Percentiles rank a stretch among this genome's conserved stretches.
phyloP scores from a whole-genome alignment of 2,329 filamentous ascomycete species.

The Monosporascus sp. region DNA sequence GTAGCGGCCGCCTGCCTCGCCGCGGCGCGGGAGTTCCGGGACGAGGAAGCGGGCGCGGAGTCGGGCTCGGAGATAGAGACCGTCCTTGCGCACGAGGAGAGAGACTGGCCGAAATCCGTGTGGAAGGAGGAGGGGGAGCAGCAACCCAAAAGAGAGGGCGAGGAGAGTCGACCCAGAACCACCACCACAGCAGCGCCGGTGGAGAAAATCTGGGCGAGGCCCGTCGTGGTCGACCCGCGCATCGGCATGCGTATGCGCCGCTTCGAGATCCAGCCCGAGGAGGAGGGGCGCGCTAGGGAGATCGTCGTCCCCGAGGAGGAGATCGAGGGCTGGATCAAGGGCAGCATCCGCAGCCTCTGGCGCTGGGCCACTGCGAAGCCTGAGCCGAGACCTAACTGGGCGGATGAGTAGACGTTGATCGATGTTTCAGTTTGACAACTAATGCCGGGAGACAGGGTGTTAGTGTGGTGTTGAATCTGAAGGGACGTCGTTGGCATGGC shows the following conservation, averaged over 20 bases:
- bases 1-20: constrained; percentile 79
- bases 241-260: constrained; percentile 74
- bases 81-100: constrained; percentile 65
- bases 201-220: constrained; percentile 71
- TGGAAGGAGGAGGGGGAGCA: constrained; percentile 50
- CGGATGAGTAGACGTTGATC: constrained; percentile 1
- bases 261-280: constrained; percentile 64
- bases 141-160: constrained; percentile 26
- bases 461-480: no score
- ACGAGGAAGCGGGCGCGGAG: constrained; percentile 28
- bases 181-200: constrained; percentile 7
- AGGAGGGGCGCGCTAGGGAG: constrained; percentile 59
- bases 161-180: constrained; percentile 11
- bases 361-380: constrained; percentile 42
- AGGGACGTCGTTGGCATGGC: no score
- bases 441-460: no score
- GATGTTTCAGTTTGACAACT: no score
- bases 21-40: constrained; percentile 44
- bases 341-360: constrained; percentile 47
- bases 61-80: constrained; percentile 53
- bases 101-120: constrained; percentile 78
- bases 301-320: constrained; percentile 63
- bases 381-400: constrained; percentile 29
- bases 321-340: constrained; percentile 64
- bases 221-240: constrained; percentile 69